Evolutionary conservation across 108 stramenopile species (phyloP), one percentile per base, ranked within the genome.

Genomic region (Chaetoceros muelleri): DNA sequence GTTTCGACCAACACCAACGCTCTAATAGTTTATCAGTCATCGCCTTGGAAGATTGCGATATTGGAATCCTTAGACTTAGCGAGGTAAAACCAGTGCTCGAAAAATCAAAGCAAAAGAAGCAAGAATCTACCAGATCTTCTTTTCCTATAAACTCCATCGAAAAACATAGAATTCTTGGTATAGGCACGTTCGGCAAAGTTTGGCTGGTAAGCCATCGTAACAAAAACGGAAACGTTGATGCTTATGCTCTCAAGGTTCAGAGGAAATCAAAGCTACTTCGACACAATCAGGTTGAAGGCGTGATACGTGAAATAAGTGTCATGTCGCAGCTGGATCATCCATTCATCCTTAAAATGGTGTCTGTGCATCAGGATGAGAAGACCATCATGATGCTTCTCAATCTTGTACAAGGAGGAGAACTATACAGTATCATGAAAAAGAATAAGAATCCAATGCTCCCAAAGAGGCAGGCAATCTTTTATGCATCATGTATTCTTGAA

Each of bases 121-220:
- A 45, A 18, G 18, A 18, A 18, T 18, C 44, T 45, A 18, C 44
- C 18, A n/a, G n/a, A n/a, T n/a, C n/a, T n/a, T n/a, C 44, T 45
- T 45, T 77, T 65, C 16, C 58, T 1, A 53, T 89, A 44, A 68
- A 74, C 24, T 85, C 82, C 58, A 53, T 95, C 30, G 71, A 79
- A 29, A 73, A 65, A 44, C 73, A 83, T 44, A 65, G 83, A 22
- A 73, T 95, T 46, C 69, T 97, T 3, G 96, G 96, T 49, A 81
- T 84, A 57, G 82, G 96, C 22, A 84, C 84, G 20, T 98, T 98
- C 52, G 97, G 95, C 28, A 80, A 93, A 62, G 95, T 96, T 58
- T 87, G 90, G 82, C 75, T 96, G 34, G 85, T 77, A 13, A 71
- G 69, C 0, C n/a, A n/a, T n/a, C 74, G 82, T 44, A 60, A 53